Evolutionary conservation across 352 stramenopile species (phyloP).

Genomic region (Phytophthora constricta): DNA sequence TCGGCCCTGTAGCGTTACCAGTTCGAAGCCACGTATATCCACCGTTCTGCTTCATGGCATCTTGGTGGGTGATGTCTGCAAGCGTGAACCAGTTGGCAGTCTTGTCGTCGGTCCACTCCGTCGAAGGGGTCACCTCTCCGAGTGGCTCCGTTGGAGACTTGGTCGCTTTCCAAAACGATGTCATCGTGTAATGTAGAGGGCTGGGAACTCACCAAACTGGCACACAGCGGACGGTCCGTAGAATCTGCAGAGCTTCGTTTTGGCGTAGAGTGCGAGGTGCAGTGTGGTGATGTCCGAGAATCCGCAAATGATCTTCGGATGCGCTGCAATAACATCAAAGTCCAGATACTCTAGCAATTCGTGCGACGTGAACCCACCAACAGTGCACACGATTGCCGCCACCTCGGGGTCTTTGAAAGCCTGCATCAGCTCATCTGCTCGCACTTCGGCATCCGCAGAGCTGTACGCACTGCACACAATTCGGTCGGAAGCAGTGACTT

Average conservation of each 20-base stretch:
- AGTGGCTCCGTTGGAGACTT: constrained; percentile 29
- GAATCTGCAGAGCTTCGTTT: constrained; percentile 56
- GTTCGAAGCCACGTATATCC: constrained; percentile 53
- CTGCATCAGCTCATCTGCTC: constrained; percentile 57
- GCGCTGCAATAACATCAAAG: constrained; percentile 47
- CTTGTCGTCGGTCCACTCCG: constrained; percentile 70
- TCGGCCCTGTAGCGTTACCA: constrained; percentile 35
- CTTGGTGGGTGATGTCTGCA: constrained; percentile 45
- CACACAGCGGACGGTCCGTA: constrained; percentile 62
- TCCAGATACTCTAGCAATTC: constrained; percentile 69
- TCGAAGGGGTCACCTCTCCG: constrained; percentile 41
- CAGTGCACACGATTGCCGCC: constrained; percentile 57
- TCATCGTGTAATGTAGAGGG: constrained; percentile 54
- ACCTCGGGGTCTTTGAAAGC: constrained; percentile 53
- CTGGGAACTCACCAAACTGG: constrained; percentile 69
- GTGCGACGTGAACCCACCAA: constrained; percentile 66
- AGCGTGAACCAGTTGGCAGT: constrained; percentile 64
- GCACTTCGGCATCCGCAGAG: constrained; percentile 51
- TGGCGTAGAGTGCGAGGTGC: constrained; percentile 56
- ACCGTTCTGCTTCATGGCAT: constrained; percentile 52
- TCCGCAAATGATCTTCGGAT: constrained; percentile 65
- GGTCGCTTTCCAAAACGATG: constrained; percentile 46
- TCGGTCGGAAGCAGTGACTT: constrained; percentile 2
- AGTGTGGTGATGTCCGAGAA: constrained; percentile 74
- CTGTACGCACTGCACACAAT: constrained; percentile 41